A percentile compares a stretch with the other conserved stretches of the same genome.
These are phyloP conservation scores for Vicia villosa DNA, from an alignment of 306 rosid genomes.

Conservation along the genomic window DNA sequence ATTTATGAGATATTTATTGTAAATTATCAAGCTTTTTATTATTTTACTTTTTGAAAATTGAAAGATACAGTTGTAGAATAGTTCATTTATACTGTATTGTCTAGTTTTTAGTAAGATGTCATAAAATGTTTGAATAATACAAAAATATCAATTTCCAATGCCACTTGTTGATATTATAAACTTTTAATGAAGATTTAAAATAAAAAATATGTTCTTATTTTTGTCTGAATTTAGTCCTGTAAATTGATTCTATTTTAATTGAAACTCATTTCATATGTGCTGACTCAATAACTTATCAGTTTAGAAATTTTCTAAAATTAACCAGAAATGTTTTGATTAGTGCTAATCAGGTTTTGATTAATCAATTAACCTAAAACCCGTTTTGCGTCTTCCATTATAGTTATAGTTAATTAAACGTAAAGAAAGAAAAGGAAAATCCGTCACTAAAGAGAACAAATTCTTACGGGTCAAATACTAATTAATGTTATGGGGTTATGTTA, in stretches of 20 bases:
- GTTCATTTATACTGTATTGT: too few species aligned
- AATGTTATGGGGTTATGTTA: not conserved
- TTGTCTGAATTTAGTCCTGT: too few species aligned
- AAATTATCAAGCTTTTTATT: not conserved
- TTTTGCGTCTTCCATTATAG: constrained; percentile 29
- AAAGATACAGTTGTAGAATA: not conserved
- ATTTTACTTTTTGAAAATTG: not conserved
- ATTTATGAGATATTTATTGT: too few species aligned
- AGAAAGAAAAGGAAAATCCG: constrained; percentile 11
- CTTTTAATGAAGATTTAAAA: too few species aligned
- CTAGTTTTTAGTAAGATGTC: constrained; percentile 20
- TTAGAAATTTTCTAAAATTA: not conserved
- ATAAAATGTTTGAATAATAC: constrained; percentile 32
- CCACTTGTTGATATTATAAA: not conserved
- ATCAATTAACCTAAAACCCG: not conserved
- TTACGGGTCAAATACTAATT: constrained; percentile 44
- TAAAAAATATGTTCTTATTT: too few species aligned
- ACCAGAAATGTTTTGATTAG: constrained; percentile 33
- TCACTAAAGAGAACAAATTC: not conserved
- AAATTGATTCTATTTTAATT: too few species aligned
- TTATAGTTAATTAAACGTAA: constrained; percentile 32
- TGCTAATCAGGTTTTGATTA: constrained; percentile 6
- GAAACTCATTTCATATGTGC: too few species aligned
- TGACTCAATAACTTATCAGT: not conserved
- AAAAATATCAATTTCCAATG: constrained; percentile 50